Base-by-base conservation (phyloP, 2,329 filamentous ascomycete genomes). In the Fusarium dlaminii region DNA sequence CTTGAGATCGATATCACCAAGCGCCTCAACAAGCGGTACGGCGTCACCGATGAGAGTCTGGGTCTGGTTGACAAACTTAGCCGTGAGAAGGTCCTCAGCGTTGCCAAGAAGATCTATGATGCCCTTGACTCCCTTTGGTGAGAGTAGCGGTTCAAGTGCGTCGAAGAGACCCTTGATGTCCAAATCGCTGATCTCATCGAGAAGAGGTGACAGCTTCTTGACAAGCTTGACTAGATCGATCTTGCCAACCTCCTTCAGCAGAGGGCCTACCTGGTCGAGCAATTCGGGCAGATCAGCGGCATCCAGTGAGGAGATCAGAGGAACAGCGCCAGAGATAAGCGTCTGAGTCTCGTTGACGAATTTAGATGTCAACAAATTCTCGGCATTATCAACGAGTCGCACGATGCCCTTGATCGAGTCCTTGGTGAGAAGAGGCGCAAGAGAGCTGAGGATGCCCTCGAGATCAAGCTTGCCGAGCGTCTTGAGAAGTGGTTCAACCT, bases 401-500 rank as follows among this genome's bases (percentile, higher is more conserved):
- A 84, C 69, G 30, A 83, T 78, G 11, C 80, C 80, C 39, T 76
- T 70, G 59, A 82, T 74, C 5, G 74, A 76, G 15, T 80, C 66
- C 10, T 74, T 51, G 2, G 79, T 80, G 20, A 82, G 74, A 4
- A 82, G 62, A 1, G 80, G 80, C 3, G 66, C 51, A 5, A 81
- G 42, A 3, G 80, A 60, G 30, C 72, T 67, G 14, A 83, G 49
- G 3, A 83, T 36, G 10, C 78, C 75, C 20, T 78, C 73, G 1
- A 83, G 75, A 39, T 83, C 81, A 18, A 83, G 72, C 45, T 79
- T 75, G 49, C 70, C 66, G 4, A 82, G 51, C 46, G 61, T 68
- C 49, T 77, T 82, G 22, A 85, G 68, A 5, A 85, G 71, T 18
- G 84, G 83, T 15, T 75, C 74, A 9, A 83, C 66, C 11, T 82